Percentiles rank a stretch among this genome's conserved stretches.
Conservation (phyloP, 2,329 filamentous ascomycete genomes). For the Aspergillus jensenii region DNA sequence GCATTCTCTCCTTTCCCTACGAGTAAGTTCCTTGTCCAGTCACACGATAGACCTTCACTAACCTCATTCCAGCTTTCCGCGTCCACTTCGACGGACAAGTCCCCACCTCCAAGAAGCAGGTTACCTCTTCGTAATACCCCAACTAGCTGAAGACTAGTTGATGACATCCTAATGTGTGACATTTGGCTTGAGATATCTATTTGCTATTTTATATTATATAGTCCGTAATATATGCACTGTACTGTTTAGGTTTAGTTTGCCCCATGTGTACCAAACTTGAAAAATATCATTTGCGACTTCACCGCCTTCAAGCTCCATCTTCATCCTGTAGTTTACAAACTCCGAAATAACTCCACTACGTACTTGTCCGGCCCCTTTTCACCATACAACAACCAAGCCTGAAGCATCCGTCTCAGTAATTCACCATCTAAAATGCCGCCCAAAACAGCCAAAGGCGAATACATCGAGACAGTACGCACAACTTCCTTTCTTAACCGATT, state of each 20-base stretch:
- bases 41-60: slow-evolving; percentile 6
- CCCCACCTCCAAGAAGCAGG: slow-evolving; percentile 22
- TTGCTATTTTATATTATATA: neutral
- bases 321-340: neutral
- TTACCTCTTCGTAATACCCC: neutral
- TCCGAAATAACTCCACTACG: neutral
- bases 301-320: neutral
- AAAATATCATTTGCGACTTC: neutral
- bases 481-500: neutral
- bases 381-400: neutral
- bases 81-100: slow-evolving; percentile 45
- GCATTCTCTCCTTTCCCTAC: slow-evolving; percentile 53
- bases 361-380: neutral
- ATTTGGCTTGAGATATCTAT: slow-evolving; percentile 7
- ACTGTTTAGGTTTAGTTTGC: neutral
- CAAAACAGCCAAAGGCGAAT: slow-evolving; percentile 81
- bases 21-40: slow-evolving; percentile 28
- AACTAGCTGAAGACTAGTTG: neutral
- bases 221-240: neutral
- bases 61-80: slow-evolving; percentile 39
- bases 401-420: neutral
- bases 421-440: slow-evolving; percentile 61
- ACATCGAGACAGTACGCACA: slow-evolving; percentile 83
- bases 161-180: neutral
- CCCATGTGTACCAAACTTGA: neutral